Evolutionary conservation across 495 filamentous ascomycete genomes (phyloP).

Genomic region (Aspergillus panamensis): DNA sequence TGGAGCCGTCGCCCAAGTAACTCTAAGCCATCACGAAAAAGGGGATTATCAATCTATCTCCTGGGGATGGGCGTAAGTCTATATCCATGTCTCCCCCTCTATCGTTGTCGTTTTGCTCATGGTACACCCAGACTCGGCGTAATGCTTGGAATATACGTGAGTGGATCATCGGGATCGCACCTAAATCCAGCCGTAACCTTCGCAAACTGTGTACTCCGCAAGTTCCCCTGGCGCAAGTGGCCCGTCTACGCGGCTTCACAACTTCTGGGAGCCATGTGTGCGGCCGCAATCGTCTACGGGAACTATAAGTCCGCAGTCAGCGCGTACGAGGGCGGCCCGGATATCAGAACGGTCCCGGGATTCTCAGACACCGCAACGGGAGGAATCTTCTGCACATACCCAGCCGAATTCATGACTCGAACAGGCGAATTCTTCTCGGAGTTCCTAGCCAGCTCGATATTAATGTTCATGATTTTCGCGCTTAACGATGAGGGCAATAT

Average conservation of each 20-base stretch:
- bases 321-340: constrained; percentile 50
- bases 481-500: constrained; percentile 58
- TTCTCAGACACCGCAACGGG: constrained; percentile 55
- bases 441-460: constrained; percentile 55
- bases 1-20: constrained; percentile 57
- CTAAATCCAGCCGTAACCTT: constrained; percentile 67
- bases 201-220: constrained; percentile 57
- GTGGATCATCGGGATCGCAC: constrained; percentile 56
- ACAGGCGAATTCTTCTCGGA: constrained; percentile 61
- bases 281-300: constrained; percentile 52
- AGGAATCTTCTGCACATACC: constrained; percentile 66
- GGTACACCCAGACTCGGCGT: constrained; percentile 43
- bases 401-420: constrained; percentile 56
- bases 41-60: constrained; percentile 59
- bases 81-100: background rate
- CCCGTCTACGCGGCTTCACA: constrained; percentile 54
- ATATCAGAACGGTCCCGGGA: constrained; percentile 55
- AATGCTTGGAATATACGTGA: constrained; percentile 65
- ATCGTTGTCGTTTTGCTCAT: background rate
- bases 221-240: constrained; percentile 58
- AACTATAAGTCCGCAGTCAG: constrained; percentile 57
- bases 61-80: constrained; percentile 59
- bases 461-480: constrained; percentile 68
- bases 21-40: constrained; percentile 47
- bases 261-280: constrained; percentile 52